Evolutionary conservation across 768 basidiomycete species (phyloP), one percentile per base, ranked within the genome.

Genomic region (Boletus edulis): DNA sequence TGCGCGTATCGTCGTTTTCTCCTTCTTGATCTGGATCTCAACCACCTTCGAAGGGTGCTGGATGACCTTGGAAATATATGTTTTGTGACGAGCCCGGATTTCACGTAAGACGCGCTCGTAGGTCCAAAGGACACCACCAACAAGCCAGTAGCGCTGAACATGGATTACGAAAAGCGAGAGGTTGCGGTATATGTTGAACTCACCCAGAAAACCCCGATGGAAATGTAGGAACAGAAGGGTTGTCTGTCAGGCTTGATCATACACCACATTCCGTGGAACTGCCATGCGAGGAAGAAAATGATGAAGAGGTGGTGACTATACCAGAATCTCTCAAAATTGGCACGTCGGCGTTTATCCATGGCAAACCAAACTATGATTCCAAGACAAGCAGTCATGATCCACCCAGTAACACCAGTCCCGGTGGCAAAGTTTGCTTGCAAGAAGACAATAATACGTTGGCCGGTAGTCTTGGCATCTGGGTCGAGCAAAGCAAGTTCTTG

Each of bases 11-110:
- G 76, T 86, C 0, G 84, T 92, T 74, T 87, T 89, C 67, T 97
- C 95, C 74, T 97, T 97, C 79, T 95, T 97, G 80, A 98, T 95
- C 72, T 97, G 96, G 29, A 98, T 75, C 74, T 98, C 94, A 76
- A 95, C 81, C 58, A 97, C 94, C 58, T 89, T 91, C 42, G 90
- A 93, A 20, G 95, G 95, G 72, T 98, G 95, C 66, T 93, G 91
- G 69, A 97, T 88, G 71, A 95, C 91, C 76, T 94, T 95, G 69
- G 88, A 91, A 66, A 98, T 88, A 70, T 87, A 95, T 6, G 96
- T 98, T 56, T 85, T 77, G 70, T 98, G 94, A 49, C 94, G 85
- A 24, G 91, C 89, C 49, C 95, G 85, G 57, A 96, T 73, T 77
- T 98, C 96, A 63, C 96, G 91, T 32, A 97, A 80, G 63, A 98